Percentiles rank a stretch among this genome's conserved stretches.
Conservation (phyloP, 2,329 filamentous ascomycete species). For the Fusarium anguioides region DNA sequence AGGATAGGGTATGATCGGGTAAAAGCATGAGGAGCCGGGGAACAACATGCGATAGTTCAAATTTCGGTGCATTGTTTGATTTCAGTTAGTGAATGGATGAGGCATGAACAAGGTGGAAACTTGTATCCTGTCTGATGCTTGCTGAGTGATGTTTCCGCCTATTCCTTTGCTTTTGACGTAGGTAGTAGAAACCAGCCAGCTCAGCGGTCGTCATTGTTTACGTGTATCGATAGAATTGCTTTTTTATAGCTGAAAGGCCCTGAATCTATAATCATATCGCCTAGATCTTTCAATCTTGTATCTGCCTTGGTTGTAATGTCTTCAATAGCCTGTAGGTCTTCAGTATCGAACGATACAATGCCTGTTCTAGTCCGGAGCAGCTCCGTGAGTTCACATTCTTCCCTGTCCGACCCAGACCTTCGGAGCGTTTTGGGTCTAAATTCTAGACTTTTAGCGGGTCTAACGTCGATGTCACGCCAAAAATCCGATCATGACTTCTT, state of each 20-base stretch:
- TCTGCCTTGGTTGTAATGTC: constrained; percentile 1
- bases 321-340: neutral
- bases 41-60: neutral
- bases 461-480: constrained; percentile 24
- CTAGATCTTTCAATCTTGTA: neutral
- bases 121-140: constrained; percentile 9
- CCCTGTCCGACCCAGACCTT: constrained; percentile 5
- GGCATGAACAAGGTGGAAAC: neutral
- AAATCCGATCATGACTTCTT: constrained; percentile 33
- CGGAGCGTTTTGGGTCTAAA: constrained; percentile 3
- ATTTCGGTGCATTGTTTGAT: neutral
- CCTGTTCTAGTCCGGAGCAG: constrained; percentile 9
- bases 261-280: neutral
- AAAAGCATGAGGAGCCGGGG: constrained; percentile 11
- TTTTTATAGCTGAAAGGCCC: constrained; percentile 15
- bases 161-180: neutral
- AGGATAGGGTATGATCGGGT: constrained; percentile 8
- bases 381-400: constrained; percentile 10
- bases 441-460: neutral
- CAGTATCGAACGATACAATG: neutral
- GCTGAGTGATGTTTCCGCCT: neutral
- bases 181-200: neutral
- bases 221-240: constrained; percentile 2
- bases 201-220: neutral
- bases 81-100: neutral